Evolutionary conservation across 768 basidiomycete genomes (phyloP), one percentile per base, ranked within the genome.

Genomic region (Glaciozyma martinii): DNA sequence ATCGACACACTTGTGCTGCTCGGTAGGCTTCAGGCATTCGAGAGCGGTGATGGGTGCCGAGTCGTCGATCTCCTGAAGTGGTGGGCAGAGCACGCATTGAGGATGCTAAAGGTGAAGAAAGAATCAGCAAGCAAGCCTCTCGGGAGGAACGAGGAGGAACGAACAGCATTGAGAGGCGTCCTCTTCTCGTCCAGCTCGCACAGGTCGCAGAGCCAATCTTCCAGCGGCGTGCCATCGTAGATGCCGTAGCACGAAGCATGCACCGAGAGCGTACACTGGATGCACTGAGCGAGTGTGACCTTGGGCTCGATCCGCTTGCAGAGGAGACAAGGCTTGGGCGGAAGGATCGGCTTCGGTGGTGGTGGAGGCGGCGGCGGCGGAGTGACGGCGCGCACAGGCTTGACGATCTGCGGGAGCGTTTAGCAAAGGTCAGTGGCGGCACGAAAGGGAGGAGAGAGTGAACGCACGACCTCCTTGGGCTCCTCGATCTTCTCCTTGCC

Each of bases 151-250:
- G 23, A 42, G 27, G 30, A 13, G 25, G 12, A 32, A 69, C 56
- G 25, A 3, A 65, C 60, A 4, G 61, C 55, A 3, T 25, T 16
- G 2, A 68, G 61, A 10, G 42, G 46, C 3, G 30, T 53, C 12
- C 33, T 57, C 15, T 32, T 15, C 44, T 62, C 13, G 5, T 65
- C 58, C 18, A 56, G 58, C 25, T 65, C 67, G 68, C 73, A 74
- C 5, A 72, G 56, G 30, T 74, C 70, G 66, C 73, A 74, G 15
- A 56, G 52, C 71, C 71, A 74, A 5, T 66, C 62, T 25, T 70
- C 61, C 29, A 56, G 33, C 21, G 62, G 55, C 23, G 18, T n/a
- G 15, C 57, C 42, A 27, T 71, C 67, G 15, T 53, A 23, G 3
- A 74, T 53, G 15, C 73, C 73, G 56, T 70, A 72, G 59, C 73